Evolutionary conservation across 495 filamentous ascomycete genomes (phyloP).

Genomic region (Talaromyces thailandensis): DNA sequence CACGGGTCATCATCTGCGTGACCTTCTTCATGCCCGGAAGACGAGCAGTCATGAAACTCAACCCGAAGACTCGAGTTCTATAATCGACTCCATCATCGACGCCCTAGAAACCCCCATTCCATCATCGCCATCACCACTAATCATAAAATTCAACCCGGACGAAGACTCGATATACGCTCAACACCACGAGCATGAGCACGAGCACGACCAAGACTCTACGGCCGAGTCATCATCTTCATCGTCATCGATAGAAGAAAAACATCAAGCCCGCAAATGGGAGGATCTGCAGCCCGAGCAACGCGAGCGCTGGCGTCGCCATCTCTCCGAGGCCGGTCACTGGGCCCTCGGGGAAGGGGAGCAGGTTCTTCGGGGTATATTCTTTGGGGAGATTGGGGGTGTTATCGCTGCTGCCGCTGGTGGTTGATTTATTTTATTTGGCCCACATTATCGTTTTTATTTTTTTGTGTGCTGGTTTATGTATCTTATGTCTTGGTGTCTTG

Average conservation of each 20-base stretch:
- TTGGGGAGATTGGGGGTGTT: constrained; percentile 54
- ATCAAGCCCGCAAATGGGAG: constrained; percentile 51
- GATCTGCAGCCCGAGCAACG: constrained; percentile 51
- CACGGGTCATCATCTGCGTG: constrained; percentile 7
- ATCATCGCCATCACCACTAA: background rate
- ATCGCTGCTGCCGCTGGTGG: constrained; percentile 40
- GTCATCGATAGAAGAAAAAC: background rate
- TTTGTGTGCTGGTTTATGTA: background rate
- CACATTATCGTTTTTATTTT: no score
- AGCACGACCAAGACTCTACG: constrained; percentile 1
- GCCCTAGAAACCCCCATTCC: background rate
- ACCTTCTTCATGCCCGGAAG: constrained; percentile 9
- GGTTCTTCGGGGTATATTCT: constrained; percentile 65
- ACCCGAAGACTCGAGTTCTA: background rate
- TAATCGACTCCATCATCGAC: background rate
- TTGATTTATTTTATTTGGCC: background rate
- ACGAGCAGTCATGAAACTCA: background rate
- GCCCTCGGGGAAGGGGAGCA: constrained; percentile 59
- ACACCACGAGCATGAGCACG: background rate
- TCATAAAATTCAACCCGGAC: constrained; percentile 1
- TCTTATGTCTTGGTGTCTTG: background rate
- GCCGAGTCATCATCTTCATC: background rate
- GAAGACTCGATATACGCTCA: constrained; percentile 2
- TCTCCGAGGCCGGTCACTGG: constrained; percentile 67
- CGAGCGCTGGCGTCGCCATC: constrained; percentile 55